Percentiles rank a stretch among this genome's conserved stretches.
These are phyloP conservation scores for Apophysomyces trapeziformis DNA, from an alignment of 371 early-diverging fungal genomes.

Conservation along the genomic window DNA sequence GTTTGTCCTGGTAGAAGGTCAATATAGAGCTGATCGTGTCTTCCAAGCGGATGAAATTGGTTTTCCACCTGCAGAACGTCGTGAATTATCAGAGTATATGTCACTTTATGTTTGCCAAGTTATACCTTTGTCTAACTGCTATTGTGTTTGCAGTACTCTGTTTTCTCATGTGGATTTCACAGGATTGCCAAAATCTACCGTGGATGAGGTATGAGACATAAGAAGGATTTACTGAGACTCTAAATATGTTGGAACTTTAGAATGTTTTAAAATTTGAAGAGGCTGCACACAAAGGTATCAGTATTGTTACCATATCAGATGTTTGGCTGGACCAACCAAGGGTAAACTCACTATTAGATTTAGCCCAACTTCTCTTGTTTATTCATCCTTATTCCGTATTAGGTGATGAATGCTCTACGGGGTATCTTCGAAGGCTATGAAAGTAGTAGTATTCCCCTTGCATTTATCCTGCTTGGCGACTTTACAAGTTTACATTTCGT, in stretches of 20 bases:
- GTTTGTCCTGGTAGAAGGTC: conserved; percentile 85
- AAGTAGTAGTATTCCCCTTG: conserved; percentile 66
- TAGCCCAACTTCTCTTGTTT: conserved; percentile 7
- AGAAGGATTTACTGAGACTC: background rate
- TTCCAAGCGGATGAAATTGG: conserved; percentile 73
- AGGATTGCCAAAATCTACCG: conserved; percentile 52
- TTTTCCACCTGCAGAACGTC: conserved; percentile 79
- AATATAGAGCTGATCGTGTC: conserved; percentile 69
- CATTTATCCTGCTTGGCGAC: conserved; percentile 86
- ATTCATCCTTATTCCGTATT: background rate
- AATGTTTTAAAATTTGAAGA: conserved; percentile 39
- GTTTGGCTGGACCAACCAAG: conserved; percentile 84
- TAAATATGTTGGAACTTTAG: conserved; percentile 13
- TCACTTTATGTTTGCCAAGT: background rate
- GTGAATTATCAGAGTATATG: conserved; percentile 62
- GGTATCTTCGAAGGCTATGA: conserved; percentile 76
- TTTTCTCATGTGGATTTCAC: conserved; percentile 65
- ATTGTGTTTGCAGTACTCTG: conserved; percentile 26
- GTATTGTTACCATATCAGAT: conserved; percentile 83
- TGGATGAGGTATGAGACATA: conserved; percentile 47
- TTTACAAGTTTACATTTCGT: conserved; percentile 79
- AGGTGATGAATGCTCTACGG: conserved; percentile 62
- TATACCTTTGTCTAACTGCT: background rate
- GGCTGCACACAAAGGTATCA: conserved; percentile 61
- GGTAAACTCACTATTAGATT: conserved; percentile 41